A percentile compares a stretch with the other conserved stretches of the same genome.
Conservation (phyloP, 352 stramenopile genomes). For the Phytophthora megakarya region DNA sequence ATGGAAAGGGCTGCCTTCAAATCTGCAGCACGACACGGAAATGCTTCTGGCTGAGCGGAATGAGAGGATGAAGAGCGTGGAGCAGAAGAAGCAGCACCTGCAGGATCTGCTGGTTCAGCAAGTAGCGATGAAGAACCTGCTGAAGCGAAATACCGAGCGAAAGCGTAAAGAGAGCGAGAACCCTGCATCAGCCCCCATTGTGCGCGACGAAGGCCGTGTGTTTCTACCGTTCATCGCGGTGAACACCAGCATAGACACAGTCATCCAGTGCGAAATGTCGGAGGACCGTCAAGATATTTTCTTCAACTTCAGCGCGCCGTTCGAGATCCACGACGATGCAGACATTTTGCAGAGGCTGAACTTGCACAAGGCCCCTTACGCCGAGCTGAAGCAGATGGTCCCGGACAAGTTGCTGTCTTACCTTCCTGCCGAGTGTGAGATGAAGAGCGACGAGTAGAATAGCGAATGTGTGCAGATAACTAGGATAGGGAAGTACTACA, state of each 20-base stretch:
- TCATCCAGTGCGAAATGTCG: constrained; percentile 97
- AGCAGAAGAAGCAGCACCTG: constrained; percentile 91
- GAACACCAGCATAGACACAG: constrained; percentile 93
- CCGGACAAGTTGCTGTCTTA: constrained; percentile 78
- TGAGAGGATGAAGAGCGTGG: constrained; percentile 78
- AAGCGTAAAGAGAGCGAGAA: constrained; percentile 53
- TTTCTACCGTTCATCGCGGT: constrained; percentile 97
- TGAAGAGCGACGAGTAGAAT: constrained; percentile 64
- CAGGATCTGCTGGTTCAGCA: constrained; percentile 94
- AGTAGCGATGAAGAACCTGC: constrained; percentile 94
- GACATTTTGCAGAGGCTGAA: constrained; percentile 95
- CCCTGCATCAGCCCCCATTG: constrained; percentile 26
- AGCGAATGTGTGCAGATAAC: constrained; percentile 13
- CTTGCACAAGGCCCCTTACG: constrained; percentile 79
- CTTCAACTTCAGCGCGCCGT: constrained; percentile 96
- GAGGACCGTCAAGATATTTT: constrained; percentile 95
- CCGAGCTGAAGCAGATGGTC: constrained; percentile 76
- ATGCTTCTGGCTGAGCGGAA: constrained; percentile 80
- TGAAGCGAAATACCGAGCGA: constrained; percentile 85
- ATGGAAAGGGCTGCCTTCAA: constrained; percentile 84
- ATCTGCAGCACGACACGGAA: constrained; percentile 87
- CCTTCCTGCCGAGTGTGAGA: constrained; percentile 78
- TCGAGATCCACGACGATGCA: constrained; percentile 98
- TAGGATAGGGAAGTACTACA: no score
- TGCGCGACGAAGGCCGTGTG: constrained; percentile 84